Evolutionary conservation across 441 rosid genomes (phyloP), one percentile per base, ranked within the genome.

Genomic region (Gossypium aridum): DNA sequence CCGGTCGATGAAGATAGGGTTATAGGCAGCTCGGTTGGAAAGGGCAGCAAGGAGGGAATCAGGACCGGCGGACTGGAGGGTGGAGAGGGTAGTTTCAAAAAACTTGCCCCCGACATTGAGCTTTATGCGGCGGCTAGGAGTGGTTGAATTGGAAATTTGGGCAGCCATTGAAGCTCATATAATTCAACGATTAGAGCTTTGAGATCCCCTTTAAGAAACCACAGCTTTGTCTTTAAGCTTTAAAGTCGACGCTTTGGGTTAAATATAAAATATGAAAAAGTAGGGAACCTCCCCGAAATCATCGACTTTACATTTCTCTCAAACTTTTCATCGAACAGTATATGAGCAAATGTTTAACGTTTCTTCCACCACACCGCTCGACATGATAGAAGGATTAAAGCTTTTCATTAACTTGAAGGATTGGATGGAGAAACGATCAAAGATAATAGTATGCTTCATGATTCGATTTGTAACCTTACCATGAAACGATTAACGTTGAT

Each of bases 41-140:
- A 95, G 92, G 60, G 90, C 90, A 16, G 85, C 84, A 2, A 95
- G 86, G 62, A 95, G 91, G 19, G 99, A 93, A 80, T 95, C 98
- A 3, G 94, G 87, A 22, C 94, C 96, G 39, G 88, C 87, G 16
- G 95, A 85, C 72, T 83, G 91, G 54, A 95, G 90, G 3, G 98
- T 95, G 17, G 90, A 74, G 12, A 82, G 45, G 43, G 92, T 89
- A 65, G 97, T 93, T 64, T 91, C 96, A 66, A 91, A 91, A 63
- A 91, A 78, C 79, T 87, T 87, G 39, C 98, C 99, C 31, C 97
- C 99, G 7, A 95, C 98, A 83, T 95, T 95, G 83, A 95, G 96
- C 81, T 84, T 89, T 80, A 93, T 61, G 14, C 91, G 86, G 73
- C 83, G 64, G 69, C 71, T 6, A 43, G 23, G 25, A 66, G 51